Conservation (phyloP, 1,284 basidiomycete genomes). For the Ustilago lituana region DNA sequence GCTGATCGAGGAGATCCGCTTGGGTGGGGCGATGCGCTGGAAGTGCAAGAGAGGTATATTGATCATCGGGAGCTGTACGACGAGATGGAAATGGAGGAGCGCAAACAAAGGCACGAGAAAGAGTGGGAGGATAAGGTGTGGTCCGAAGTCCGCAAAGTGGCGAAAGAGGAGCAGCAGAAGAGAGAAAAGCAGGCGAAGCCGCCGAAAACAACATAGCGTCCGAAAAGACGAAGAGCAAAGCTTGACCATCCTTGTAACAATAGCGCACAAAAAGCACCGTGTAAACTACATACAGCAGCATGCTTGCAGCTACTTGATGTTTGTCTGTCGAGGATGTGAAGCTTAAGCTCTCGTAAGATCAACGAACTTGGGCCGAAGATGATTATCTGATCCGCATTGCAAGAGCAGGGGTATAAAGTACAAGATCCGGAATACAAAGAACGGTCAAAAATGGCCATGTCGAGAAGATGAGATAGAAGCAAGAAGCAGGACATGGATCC, state of each 20-base stretch:
- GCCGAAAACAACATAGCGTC: slow-evolving; percentile 5
- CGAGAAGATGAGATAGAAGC: not conserved
- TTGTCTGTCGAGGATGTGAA: no score
- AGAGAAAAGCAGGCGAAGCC: not conserved
- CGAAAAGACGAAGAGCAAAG: not conserved
- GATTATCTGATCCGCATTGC: slow-evolving; percentile 12
- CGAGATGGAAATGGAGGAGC: slow-evolving; percentile 32
- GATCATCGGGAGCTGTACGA: slow-evolving; percentile 48
- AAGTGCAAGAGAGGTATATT: slow-evolving; percentile 61
- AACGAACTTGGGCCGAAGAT: no score
- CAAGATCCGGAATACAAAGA: slow-evolving; percentile 14
- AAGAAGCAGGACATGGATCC: not conserved
- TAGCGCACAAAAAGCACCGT: slow-evolving; percentile 8
- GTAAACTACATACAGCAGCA: no score
- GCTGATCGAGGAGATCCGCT: slow-evolving; percentile 51
- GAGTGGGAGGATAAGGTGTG: slow-evolving; percentile 44
- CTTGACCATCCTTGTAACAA: slow-evolving; percentile 14
- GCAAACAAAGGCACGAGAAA: slow-evolving; percentile 38
- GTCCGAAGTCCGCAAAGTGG: slow-evolving; percentile 38
- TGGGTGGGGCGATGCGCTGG: slow-evolving; percentile 56
- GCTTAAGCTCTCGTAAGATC: no score
- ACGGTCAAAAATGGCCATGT: not conserved
- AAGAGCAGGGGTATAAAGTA: slow-evolving; percentile 35
- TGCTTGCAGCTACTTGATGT: no score
- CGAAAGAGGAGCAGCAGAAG: slow-evolving; percentile 31